Evolutionary conservation across 495 filamentous ascomycete species (phyloP).

Genomic region (Beverwykella pulmonaria): DNA sequence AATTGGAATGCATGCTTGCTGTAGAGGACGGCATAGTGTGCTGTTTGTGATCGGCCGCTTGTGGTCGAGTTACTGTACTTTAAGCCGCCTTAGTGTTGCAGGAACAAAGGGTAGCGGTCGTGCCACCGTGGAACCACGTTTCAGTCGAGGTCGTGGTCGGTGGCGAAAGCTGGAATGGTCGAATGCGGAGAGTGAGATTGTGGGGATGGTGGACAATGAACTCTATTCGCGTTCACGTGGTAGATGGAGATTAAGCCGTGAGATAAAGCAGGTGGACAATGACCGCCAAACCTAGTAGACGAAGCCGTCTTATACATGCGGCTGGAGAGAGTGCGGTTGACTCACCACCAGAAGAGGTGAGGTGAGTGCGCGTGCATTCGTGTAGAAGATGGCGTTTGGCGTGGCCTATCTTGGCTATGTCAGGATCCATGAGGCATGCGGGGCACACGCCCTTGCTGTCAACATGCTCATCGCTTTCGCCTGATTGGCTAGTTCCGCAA

Average conservation of each 20-base stretch:
- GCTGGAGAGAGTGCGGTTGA: constrained; percentile 2
- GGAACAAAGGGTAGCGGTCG: constrained; percentile 12
- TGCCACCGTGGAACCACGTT: neutral
- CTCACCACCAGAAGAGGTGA: neutral
- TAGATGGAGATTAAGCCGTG: too few relatives aligned
- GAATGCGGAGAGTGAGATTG: constrained; percentile 16
- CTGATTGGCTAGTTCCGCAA: too few relatives aligned
- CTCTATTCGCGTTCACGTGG: neutral
- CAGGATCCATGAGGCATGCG: too few relatives aligned
- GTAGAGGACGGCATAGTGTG: constrained; percentile 16
- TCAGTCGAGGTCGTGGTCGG: too few relatives aligned
- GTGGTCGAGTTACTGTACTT: too few relatives aligned
- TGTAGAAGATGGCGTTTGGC: neutral
- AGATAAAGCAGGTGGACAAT: neutral
- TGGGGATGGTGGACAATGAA: neutral
- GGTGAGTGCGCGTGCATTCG: too few relatives aligned
- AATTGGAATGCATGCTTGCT: neutral
- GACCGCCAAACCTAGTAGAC: neutral
- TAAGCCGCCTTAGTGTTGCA: neutral
- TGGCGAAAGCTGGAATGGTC: neutral
- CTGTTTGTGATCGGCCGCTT: neutral
- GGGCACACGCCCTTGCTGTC: too few relatives aligned
- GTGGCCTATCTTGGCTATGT: too few relatives aligned
- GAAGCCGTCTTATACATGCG: constrained; percentile 5
- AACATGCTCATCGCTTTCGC: too few relatives aligned